Evolutionary conservation across 2,329 filamentous ascomycete genomes (phyloP).

Genomic region (Fusarium duplospermum): DNA sequence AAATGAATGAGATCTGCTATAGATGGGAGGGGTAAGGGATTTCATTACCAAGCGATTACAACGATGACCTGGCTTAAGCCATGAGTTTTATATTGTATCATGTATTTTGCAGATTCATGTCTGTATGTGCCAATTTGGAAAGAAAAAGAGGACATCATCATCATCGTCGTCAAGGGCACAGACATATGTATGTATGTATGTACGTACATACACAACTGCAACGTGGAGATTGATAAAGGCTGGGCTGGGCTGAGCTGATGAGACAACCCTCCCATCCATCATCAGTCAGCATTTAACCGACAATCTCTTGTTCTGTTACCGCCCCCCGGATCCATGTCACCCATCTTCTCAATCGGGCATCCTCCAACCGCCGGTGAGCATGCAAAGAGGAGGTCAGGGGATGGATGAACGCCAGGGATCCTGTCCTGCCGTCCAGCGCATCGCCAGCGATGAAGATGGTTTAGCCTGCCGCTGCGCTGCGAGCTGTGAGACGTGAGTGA

Average conservation of each 20-base stretch:
- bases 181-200: background rate
- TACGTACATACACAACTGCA: background rate
- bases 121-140: background rate
- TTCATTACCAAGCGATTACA: slow-evolving; percentile 22
- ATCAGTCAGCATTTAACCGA: background rate
- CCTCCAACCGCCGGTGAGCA: slow-evolving; percentile 2
- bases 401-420: slow-evolving; percentile 1
- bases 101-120: background rate
- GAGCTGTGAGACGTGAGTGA: slow-evolving; percentile 3
- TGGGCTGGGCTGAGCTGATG: background rate
- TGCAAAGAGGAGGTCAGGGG: background rate
- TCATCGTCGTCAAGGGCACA: background rate
- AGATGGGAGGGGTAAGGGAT: background rate
- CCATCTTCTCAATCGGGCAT: slow-evolving; percentile 31
- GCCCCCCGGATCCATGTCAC: slow-evolving; percentile 20
- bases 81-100: background rate
- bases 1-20: slow-evolving; percentile 5
- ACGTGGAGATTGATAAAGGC: slow-evolving; percentile 7
- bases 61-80: background rate
- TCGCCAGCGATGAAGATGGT: background rate
- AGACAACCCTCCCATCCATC: background rate
- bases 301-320: background rate
- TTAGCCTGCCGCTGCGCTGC: background rate
- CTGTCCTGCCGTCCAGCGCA: background rate
- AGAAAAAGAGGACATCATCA: background rate